phyloP scores from a whole-genome alignment of 306 rosid genomes.

The Citrullus mucosospermus region DNA sequence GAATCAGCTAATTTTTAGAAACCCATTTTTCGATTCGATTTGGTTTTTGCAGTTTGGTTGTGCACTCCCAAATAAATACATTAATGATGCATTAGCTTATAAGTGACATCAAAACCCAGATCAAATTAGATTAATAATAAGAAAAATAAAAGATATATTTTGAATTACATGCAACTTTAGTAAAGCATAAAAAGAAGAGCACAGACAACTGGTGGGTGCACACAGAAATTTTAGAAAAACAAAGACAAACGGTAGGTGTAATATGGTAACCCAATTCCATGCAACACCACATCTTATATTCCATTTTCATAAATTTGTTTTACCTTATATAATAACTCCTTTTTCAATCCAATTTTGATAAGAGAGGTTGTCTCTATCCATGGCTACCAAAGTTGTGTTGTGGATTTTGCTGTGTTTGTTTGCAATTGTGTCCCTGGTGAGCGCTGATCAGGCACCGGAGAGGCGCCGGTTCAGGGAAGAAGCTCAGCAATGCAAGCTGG shows the following conservation, averaged over 20 bases:
- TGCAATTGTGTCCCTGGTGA: neutral
- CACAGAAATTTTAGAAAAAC: neutral
- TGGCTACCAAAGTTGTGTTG: constrained; percentile 5
- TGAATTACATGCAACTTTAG: too few relatives aligned
- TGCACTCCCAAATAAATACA: too few relatives aligned
- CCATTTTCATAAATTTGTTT: neutral
- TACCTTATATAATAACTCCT: neutral
- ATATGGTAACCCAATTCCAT: neutral
- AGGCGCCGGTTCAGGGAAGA: neutral
- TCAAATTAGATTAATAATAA: too few relatives aligned
- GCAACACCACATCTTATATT: neutral
- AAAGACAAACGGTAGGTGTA: neutral
- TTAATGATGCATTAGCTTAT: too few relatives aligned
- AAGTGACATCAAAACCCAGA: too few relatives aligned
- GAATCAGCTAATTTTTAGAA: too few relatives aligned
- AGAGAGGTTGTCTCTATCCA: neutral
- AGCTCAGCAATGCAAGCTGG: constrained; percentile 15
- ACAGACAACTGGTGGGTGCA: neutral
- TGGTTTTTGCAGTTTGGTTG: too few relatives aligned
- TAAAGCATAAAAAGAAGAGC: neutral
- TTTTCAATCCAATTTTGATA: neutral
- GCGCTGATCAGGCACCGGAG: neutral
- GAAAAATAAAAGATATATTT: too few relatives aligned
- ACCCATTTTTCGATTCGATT: too few relatives aligned
- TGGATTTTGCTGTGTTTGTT: neutral